Percentiles rank a stretch among this genome's conserved stretches.
Conservation (phyloP, 169 alveolate species). For the Plasmodium knowlesi region DNA sequence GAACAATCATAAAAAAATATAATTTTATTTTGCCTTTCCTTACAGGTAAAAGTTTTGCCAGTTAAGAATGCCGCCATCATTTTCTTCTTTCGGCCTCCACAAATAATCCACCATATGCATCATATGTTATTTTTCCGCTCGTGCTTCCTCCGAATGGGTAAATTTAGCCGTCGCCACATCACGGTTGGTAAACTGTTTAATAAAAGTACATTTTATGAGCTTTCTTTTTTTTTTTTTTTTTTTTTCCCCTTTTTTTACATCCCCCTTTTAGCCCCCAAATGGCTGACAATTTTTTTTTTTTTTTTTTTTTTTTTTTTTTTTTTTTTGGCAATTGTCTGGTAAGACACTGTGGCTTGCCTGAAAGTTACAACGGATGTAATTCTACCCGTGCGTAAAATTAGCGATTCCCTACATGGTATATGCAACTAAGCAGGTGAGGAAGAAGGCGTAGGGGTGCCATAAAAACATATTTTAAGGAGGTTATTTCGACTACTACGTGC, state of each 20-base stretch:
- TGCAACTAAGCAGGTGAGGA: neutral
- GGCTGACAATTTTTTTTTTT: neutral
- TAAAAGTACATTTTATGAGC: neutral
- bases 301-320: slow-evolving; percentile 6
- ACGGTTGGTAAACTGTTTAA: neutral
- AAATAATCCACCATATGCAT: neutral
- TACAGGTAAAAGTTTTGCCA: neutral
- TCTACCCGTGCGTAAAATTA: neutral
- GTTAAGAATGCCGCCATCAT: neutral
- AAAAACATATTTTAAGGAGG: neutral
- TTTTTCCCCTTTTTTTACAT: neutral
- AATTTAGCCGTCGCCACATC: neutral
- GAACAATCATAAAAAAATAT: neutral
- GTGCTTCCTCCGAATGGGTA: neutral
- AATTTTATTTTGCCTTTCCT: neutral
- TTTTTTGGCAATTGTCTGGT: neutral
- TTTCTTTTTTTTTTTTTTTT: too few relatives aligned
- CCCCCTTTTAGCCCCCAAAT: neutral
- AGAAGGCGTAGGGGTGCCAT: neutral
- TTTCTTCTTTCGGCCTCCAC: neutral
- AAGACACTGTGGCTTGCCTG: neutral
- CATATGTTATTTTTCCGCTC: neutral
- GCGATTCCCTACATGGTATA: neutral
- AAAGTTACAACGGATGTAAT: neutral
- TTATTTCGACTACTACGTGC: neutral